These are phyloP conservation scores for Aphanomyces cochlioides DNA, from an alignment of 352 stramenopile genomes.

Conservation along the genomic window DNA sequence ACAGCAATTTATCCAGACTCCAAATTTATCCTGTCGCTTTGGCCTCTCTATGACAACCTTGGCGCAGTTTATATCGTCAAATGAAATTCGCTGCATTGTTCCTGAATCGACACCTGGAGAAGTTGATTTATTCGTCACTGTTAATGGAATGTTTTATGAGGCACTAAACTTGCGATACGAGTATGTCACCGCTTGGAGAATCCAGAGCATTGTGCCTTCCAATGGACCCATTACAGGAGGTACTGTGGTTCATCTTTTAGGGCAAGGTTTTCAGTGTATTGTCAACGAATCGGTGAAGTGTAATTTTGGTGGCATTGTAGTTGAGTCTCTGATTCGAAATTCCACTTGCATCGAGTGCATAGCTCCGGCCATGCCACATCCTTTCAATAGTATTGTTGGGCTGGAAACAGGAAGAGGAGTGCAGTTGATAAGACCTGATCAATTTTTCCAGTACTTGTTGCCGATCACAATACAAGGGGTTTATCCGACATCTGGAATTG, in stretches of 20 bases:
- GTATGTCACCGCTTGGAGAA: slow-evolving; percentile 39
- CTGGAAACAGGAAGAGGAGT: no score
- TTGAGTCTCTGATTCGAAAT: background rate
- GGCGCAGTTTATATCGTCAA: slow-evolving; percentile 27
- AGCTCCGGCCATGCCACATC: background rate
- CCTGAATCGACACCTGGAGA: slow-evolving; percentile 11
- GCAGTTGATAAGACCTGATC: background rate
- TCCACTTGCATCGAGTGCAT: background rate
- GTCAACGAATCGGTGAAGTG: slow-evolving; percentile 12
- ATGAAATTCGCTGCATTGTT: slow-evolving; percentile 30
- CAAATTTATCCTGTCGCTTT: slow-evolving; percentile 35
- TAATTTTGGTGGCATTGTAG: slow-evolving; percentile 15
- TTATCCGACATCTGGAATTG: slow-evolving; percentile 4
- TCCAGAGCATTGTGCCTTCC: slow-evolving; percentile 34
- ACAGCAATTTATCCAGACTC: slow-evolving; percentile 31
- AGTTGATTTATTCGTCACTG: slow-evolving; percentile 13
- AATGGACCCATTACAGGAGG: slow-evolving; percentile 29
- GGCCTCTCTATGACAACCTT: slow-evolving; percentile 2
- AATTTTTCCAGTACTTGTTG: background rate
- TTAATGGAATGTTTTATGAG: slow-evolving; percentile 15
- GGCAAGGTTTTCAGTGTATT: background rate
- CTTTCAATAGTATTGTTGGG: no score
- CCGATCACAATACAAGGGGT: background rate
- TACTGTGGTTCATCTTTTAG: slow-evolving; percentile 3
- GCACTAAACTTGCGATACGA: slow-evolving; percentile 34